Evolutionary conservation across 768 basidiomycete genomes (phyloP).

Genomic region (Daedaleopsis nitida): DNA sequence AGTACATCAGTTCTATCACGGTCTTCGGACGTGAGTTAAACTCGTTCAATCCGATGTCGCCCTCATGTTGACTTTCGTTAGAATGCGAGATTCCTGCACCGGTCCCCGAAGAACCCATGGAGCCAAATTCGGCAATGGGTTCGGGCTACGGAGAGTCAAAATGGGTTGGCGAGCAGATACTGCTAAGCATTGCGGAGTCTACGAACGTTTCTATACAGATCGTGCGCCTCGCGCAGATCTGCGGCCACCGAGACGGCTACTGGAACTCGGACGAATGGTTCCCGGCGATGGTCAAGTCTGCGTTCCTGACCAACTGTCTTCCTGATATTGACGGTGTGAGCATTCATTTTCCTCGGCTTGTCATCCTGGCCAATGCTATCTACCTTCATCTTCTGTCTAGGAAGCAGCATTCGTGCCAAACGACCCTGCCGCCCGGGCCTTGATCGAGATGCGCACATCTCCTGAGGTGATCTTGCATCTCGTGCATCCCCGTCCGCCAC

Average conservation of each 20-base stretch:
- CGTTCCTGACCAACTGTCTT: slow-evolving; percentile 25
- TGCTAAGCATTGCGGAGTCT: slow-evolving; percentile 30
- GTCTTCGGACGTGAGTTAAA: not conserved
- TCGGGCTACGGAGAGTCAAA: slow-evolving; percentile 50
- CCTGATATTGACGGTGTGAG: slow-evolving; percentile 37
- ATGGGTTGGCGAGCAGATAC: slow-evolving; percentile 44
- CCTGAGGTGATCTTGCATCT: slow-evolving; percentile 34
- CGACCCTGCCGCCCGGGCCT: slow-evolving; percentile 32
- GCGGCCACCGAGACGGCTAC: slow-evolving; percentile 43
- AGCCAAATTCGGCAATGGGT: slow-evolving; percentile 35
- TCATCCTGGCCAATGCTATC: not conserved
- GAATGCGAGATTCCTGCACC: slow-evolving; percentile 1
- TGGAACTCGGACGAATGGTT: slow-evolving; percentile 52
- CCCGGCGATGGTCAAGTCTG: slow-evolving; percentile 40
- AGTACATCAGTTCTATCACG: not conserved
- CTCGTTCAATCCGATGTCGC: not conserved
- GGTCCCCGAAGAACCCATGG: not conserved
- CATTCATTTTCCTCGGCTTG: too few species aligned
- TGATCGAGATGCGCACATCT: slow-evolving; percentile 30
- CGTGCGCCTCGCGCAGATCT: slow-evolving; percentile 48
- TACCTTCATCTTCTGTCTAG: too few species aligned
- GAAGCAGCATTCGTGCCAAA: slow-evolving; percentile 27
- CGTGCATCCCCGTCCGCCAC: slow-evolving; percentile 39
- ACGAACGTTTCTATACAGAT: slow-evolving; percentile 39
- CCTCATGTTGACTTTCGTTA: not conserved